These are phyloP conservation scores for Ceratobasidium papillatum DNA, from an alignment of 1,284 basidiomycete species.

Conservation along the genomic window DNA sequence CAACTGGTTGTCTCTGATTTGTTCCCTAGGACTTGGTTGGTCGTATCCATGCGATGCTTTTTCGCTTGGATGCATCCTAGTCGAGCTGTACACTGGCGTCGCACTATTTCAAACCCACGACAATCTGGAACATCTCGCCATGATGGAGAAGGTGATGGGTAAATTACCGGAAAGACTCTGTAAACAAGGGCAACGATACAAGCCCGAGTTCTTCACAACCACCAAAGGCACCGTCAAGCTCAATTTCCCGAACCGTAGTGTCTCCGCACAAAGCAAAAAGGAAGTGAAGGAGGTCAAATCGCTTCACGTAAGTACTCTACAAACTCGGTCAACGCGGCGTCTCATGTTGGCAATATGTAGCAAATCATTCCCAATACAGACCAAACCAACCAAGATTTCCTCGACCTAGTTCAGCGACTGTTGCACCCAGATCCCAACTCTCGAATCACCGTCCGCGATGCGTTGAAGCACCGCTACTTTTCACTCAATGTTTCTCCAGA, in stretches of 20 bases:
- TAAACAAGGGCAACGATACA: slow-evolving; percentile 72
- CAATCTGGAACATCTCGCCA: slow-evolving; percentile 98
- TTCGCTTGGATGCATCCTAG: slow-evolving; percentile 97
- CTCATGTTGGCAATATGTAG: slow-evolving; percentile 55
- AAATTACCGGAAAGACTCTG: slow-evolving; percentile 91
- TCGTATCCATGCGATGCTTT: slow-evolving; percentile 99
- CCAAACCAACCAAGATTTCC: slow-evolving; percentile 78
- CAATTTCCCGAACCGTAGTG: slow-evolving; percentile 77
- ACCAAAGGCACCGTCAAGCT: slow-evolving; percentile 72
- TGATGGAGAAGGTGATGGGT: slow-evolving; percentile 99
- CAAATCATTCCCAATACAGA: slow-evolving; percentile 84
- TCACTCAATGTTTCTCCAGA: slow-evolving; percentile 42
- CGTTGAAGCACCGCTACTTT: slow-evolving; percentile 89
- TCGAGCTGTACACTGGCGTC: slow-evolving; percentile 98
- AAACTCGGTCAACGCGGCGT: background rate
- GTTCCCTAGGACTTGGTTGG: slow-evolving; percentile 87
- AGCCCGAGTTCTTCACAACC: slow-evolving; percentile 84
- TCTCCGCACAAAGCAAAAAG: slow-evolving; percentile 79
- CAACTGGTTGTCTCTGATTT: slow-evolving; percentile 20
- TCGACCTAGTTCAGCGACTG: slow-evolving; percentile 86
- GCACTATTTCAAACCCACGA: slow-evolving; percentile 99
- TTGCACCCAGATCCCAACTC: slow-evolving; percentile 91
- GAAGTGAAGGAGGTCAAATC: slow-evolving; percentile 89
- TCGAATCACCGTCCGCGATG: slow-evolving; percentile 86
- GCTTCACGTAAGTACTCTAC: slow-evolving; percentile 65